Base-by-base conservation (phyloP, 2,329 filamentous ascomycete species). In the Cladosporium velox region DNA sequence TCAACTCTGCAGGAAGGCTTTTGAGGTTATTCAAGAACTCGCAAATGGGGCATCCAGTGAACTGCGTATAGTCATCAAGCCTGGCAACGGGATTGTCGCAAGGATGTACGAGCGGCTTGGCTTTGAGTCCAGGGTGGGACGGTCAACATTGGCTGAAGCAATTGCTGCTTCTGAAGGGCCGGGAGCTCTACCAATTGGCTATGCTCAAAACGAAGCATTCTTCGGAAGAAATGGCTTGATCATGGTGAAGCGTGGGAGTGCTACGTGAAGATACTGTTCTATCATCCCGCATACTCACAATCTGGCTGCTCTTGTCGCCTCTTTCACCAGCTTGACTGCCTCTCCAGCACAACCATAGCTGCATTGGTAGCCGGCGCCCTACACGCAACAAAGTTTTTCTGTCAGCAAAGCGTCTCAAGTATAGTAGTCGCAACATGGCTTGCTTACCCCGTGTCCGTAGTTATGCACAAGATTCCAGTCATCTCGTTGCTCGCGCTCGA, bases 381-480 rank as follows among this genome's bases (percentile, higher is more conserved):
- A 11, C 3, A 44, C 18, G 8, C 3, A 10, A 10, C 41, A 8
- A 44, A 3, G 3, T 4, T 3, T 5, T 44, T 6, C 18, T 44
- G 41, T 44, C 41, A 44, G 41, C 41, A 21, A 21, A 44, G 4
- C 4, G 6, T 21, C 18, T 44, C 18, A 5, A 10, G 41, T 44
- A 10, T 15, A 47, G 3, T 24, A 47, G n/a, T 11, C 10, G 41
- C n/a, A 47, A 24, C 41, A 21, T 47, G 10, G 0, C 2, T 21
- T 24, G 41, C 41, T 47, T 47, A 47, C n/a, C 41, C 86, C 87
- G 73, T 91, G 89, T 0, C 90, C 90, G 69, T 92, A 92, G 71
- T 91, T 90, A 75, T 93, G 90, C 57, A 93, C 87, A 34, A 91
- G 83, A 54, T 91, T 85, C 72, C 79, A 81, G 76, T 92, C 54